phyloP scores from a whole-genome alignment of 352 stramenopile species.

The Elongisporangium senticosum region DNA sequence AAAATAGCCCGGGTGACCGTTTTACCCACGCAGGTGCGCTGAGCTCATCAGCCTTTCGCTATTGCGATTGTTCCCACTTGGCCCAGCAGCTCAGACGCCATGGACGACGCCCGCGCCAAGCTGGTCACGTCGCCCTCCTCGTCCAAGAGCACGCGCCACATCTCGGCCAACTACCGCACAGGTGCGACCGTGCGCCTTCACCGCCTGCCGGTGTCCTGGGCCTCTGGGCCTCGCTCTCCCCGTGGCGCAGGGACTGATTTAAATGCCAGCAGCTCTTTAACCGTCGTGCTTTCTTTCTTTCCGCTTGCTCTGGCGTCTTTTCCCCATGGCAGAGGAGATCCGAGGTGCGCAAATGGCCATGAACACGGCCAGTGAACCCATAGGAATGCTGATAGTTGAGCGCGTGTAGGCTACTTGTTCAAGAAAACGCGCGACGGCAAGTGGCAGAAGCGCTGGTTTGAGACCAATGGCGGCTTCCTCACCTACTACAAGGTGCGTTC shows the following conservation, averaged over 20 bases:
- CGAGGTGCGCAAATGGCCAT: slow-evolving; percentile 24
- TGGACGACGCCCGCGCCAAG: slow-evolving; percentile 14
- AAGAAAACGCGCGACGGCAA: slow-evolving; percentile 93
- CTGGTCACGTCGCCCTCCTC: slow-evolving; percentile 36
- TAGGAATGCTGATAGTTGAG: slow-evolving; percentile 1
- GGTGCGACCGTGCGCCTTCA: slow-evolving; percentile 10
- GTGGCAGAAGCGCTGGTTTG: slow-evolving; percentile 98
- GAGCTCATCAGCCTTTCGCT: neutral
- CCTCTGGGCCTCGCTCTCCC: neutral
- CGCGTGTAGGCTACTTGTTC: slow-evolving; percentile 80
- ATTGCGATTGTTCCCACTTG: neutral
- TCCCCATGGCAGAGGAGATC: slow-evolving; percentile 36
- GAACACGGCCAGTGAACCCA: neutral
- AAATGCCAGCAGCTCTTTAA: neutral
- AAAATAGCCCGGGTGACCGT: neutral
- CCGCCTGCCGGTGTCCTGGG: neutral
- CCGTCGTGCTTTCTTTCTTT: neutral
- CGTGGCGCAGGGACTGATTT: neutral
- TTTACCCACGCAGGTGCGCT: neutral
- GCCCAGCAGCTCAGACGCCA: neutral
- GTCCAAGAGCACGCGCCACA: slow-evolving; percentile 38
- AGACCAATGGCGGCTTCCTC: slow-evolving; percentile 97
- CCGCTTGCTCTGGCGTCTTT: neutral
- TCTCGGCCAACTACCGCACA: slow-evolving; percentile 67
- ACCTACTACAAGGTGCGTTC: slow-evolving; percentile 96